Evolutionary conservation across 2,329 filamentous ascomycete species (phyloP).

Genomic region (Hirsutella rhossiliensis): DNA sequence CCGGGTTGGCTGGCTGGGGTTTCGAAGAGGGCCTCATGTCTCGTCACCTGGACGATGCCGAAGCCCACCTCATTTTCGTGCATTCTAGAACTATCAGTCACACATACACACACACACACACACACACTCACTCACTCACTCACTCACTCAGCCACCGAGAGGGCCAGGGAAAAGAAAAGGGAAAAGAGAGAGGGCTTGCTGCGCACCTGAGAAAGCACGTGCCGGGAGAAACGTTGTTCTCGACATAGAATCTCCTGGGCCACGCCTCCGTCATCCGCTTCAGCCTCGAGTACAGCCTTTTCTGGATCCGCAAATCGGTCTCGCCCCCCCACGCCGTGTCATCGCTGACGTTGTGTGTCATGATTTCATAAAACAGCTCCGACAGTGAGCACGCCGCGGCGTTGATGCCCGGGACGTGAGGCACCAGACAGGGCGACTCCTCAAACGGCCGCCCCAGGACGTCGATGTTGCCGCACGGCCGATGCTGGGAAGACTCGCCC

Average conservation of each 20-base stretch:
- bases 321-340: neutral
- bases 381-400: neutral
- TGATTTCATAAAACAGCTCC: neutral
- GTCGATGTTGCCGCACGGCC: neutral
- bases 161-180: neutral
- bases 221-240: neutral
- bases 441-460: neutral
- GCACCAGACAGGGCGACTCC: neutral
- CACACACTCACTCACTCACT: neutral
- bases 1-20: neutral
- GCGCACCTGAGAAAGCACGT: neutral
- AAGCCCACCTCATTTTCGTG: neutral
- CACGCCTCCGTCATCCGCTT: neutral
- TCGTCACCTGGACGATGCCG: neutral
- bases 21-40: neutral
- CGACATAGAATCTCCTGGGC: neutral
- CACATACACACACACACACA: too few relatives aligned
- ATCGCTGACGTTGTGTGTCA: neutral
- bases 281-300: neutral
- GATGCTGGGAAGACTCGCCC: neutral
- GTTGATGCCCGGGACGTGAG: neutral
- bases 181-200: neutral
- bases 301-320: neutral
- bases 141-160: neutral
- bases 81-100: neutral